Evolutionary conservation across 805 yeast species (phyloP), one percentile per base, ranked within the genome.

Genomic region (Cephaloascus fragrans): DNA sequence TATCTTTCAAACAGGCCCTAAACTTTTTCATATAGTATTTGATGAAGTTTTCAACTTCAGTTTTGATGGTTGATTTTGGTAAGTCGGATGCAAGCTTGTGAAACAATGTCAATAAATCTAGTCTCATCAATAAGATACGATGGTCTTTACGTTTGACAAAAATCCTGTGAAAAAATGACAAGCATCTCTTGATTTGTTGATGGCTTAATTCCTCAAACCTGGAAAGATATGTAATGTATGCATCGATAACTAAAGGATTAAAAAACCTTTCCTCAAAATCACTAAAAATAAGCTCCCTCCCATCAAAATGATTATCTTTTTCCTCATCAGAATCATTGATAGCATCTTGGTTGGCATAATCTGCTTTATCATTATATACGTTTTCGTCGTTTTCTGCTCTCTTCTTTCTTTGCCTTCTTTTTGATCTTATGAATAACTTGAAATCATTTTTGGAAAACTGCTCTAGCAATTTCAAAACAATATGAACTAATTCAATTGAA

Each of bases 21-120:
- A 79, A 66, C 45, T 73, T 73, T 39, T 73, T 69, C 75, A 86
- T 75, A 47, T 69, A 87, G 47, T 80, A 77, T 18, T 69, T 66
- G 28, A 83, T 61, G 47, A 90, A 79, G 35, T 77, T 73, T 29
- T 77, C 80, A 10, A 83, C 71, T 40, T 81, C 87, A 23, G 62
- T 64, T 41, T 86, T 64, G 3, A 77, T 63, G 14, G 59, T 52
- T 0, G 77, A 58, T 34, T 61, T 55, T 1, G 77, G 69, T 15
- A 79, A 57, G 4, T 80, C 77, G 26, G 62, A 62, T 19, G 69
- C 50, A 15, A 71, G 55, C 31, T 66, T 68, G 10, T 77, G 61
- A 4, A 83, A 59, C 48, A 83, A 61, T 19, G 71, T 64, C 71
- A 90, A 72, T 51, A 93, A 77, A 53, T 89, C 96, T 26, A 93